These are phyloP conservation scores for Aspergillus floridensis DNA, from an alignment of 2,329 filamentous ascomycete genomes.

Conservation along the genomic window DNA sequence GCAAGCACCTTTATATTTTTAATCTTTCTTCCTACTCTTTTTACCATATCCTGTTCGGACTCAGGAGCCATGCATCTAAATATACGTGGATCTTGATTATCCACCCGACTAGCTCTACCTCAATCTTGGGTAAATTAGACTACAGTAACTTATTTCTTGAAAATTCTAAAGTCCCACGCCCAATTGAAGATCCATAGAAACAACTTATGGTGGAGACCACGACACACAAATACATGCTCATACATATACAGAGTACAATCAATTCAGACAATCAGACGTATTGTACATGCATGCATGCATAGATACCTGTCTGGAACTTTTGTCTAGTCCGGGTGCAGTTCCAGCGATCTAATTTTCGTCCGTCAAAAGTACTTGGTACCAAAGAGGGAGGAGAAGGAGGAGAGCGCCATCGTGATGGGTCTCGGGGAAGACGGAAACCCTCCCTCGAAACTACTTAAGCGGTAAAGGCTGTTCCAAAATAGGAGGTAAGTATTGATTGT, in stretches of 20 bases:
- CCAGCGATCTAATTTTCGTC: neutral
- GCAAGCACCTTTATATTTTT: neutral
- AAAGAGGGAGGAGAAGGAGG: neutral
- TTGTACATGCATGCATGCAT: neutral
- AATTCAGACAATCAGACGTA: neutral
- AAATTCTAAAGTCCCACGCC: neutral
- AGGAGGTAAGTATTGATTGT: neutral
- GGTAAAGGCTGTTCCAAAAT: neutral
- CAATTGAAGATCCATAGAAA: neutral
- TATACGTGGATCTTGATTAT: neutral
- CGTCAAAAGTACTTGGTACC: slow-evolving; percentile 1
- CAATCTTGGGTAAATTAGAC: neutral
- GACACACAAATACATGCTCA: neutral
- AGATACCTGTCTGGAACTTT: slow-evolving; percentile 3
- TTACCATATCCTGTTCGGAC: neutral
- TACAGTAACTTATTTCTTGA: neutral
- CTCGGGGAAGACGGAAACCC: slow-evolving; percentile 1
- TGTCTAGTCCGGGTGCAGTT: neutral
- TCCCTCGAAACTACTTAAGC: neutral
- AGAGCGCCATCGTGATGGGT: neutral
- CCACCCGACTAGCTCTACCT: neutral
- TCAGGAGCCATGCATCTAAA: neutral
- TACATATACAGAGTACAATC: neutral
- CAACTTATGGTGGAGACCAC: neutral
- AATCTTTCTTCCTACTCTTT: neutral